Evolutionary conservation across 768 basidiomycete species (phyloP), one percentile per base, ranked within the genome.

Genomic region (Nidula microcarpa): DNA sequence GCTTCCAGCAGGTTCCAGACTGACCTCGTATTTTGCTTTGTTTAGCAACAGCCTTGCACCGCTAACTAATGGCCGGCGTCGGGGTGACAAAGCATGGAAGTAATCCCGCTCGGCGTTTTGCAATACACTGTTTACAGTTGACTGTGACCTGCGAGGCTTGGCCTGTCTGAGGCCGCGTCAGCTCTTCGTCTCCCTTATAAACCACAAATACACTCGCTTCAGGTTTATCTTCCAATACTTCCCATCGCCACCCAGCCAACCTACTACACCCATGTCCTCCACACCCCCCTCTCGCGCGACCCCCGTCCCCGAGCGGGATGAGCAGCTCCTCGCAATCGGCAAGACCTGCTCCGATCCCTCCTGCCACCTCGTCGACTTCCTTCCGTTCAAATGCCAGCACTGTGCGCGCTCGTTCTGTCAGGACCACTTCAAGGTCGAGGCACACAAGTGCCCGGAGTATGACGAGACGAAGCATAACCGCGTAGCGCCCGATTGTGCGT

Each of bases 381-480:
- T 94, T 9, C 91, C 91, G 0, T 88, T 93, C 77, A 88, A 86
- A 68, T 94, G 91, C 66, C 85, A 89, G 48, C 89, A 91, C 61
- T 94, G 91, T 66, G 63, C 75, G 11, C 66, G 76, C 13, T 74
- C 76, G 0, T 94, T 84, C 71, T 94, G 92, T 60, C 82, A 83
- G 41, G 87, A 91, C 10, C 91, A 94, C 63, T 93, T 86, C 72
- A 80, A 79, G 55, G 87, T 86, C 10, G 71, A 78, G 14, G 76
- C 76, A 2, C 91, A 94, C 61, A 72, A 68, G 36, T 91, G 92
- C 62, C 65, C 78, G 2, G 75, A 86, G 59, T 91, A 86, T 61
- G 87, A 92, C 58, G 82, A 86, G 63, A 73, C 69, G 58, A 84
- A 84, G 63, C 77, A 82, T 56, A 82, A 94, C 55, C 79, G 91